Evolutionary conservation across 208 protist species (phyloP).

Genomic region (Herpetomonas samuelpessoai): DNA sequence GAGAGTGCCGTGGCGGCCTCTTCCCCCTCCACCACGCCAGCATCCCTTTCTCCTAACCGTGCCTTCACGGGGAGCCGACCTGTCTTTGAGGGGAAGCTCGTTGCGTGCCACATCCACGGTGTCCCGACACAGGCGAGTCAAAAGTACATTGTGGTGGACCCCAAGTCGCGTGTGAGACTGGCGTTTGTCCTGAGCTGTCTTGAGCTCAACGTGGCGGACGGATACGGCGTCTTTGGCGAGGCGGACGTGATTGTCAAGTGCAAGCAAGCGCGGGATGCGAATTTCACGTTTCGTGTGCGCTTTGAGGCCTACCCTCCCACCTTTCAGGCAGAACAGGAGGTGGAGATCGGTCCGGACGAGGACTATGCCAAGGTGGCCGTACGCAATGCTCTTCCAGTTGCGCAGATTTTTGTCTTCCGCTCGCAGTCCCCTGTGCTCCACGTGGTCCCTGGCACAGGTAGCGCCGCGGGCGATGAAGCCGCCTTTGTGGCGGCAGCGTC

Average conservation of each 20-base stretch:
- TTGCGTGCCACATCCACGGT: conserved; percentile 71
- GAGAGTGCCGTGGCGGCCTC: background rate
- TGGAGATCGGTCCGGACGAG: conserved; percentile 12
- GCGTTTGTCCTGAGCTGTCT: conserved; percentile 67
- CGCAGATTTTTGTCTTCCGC: conserved; percentile 36
- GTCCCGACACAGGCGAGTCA: conserved; percentile 49
- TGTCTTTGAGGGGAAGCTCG: conserved; percentile 56
- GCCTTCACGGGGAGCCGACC: conserved; percentile 9
- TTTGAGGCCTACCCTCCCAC: conserved; percentile 71
- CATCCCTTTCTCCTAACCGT: background rate
- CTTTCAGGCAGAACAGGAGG: conserved; percentile 42
- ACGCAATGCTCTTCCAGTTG: conserved; percentile 13
- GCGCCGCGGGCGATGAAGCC: conserved; percentile 1
- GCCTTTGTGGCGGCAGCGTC: background rate
- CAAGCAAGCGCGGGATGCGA: conserved; percentile 78
- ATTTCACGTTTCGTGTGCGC: conserved; percentile 56
- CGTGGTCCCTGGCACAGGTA: conserved; percentile 16
- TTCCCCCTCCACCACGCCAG: conserved; percentile 3
- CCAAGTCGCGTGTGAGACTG: conserved; percentile 68
- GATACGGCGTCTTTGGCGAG: conserved; percentile 46
- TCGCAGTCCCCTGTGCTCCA: conserved; percentile 36
- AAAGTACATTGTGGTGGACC: conserved; percentile 78
- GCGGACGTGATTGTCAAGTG: conserved; percentile 83
- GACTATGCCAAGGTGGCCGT: conserved; percentile 5
- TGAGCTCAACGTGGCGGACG: conserved; percentile 28